Percentiles rank a stretch among this genome's conserved stretches.
phyloP scores from a whole-genome alignment of 106 monocot genomes.

The Dendrobium chrysotoxum region DNA sequence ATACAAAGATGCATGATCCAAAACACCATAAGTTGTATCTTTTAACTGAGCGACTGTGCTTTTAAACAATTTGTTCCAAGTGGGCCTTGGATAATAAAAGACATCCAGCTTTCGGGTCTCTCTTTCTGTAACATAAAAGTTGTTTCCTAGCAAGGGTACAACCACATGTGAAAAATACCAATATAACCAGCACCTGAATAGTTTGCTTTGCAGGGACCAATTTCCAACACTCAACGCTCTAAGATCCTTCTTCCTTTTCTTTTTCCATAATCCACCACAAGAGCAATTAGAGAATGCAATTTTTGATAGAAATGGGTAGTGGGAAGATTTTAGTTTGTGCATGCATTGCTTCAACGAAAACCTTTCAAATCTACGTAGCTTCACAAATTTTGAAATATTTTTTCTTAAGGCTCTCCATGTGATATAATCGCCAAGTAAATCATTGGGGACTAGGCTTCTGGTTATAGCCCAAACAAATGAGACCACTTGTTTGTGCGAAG shows the following conservation, averaged over 20 bases:
- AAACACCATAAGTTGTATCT: conserved; percentile 26
- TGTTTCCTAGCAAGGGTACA: conserved; percentile 50
- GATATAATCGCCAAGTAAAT: conserved; percentile 56
- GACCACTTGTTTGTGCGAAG: conserved; percentile 47
- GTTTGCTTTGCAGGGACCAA: conserved; percentile 12
- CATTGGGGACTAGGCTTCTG: conserved; percentile 59
- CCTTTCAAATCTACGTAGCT: conserved; percentile 56
- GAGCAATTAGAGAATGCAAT: conserved; percentile 16
- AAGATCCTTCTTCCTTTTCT: neutral
- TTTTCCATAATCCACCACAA: conserved; percentile 6
- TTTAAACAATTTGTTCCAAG: conserved; percentile 49
- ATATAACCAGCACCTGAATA: conserved; percentile 54
- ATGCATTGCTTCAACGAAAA: conserved; percentile 53
- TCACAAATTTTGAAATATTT: conserved; percentile 82
- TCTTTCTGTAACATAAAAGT: conserved; percentile 89
- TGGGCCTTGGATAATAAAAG: conserved; percentile 68
- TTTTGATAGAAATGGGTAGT: conserved; percentile 43
- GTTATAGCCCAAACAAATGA: conserved; percentile 81
- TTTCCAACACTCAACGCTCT: neutral
- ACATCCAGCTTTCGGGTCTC: conserved; percentile 50
- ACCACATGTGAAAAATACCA: conserved; percentile 76
- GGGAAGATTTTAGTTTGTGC: conserved; percentile 41
- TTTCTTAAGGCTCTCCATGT: conserved; percentile 62
- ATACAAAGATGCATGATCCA: conserved; percentile 20
- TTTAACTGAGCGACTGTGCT: conserved; percentile 28